Conservation (phyloP, 2,329 filamentous ascomycete genomes). For the Hypoxylon sp. region DNA sequence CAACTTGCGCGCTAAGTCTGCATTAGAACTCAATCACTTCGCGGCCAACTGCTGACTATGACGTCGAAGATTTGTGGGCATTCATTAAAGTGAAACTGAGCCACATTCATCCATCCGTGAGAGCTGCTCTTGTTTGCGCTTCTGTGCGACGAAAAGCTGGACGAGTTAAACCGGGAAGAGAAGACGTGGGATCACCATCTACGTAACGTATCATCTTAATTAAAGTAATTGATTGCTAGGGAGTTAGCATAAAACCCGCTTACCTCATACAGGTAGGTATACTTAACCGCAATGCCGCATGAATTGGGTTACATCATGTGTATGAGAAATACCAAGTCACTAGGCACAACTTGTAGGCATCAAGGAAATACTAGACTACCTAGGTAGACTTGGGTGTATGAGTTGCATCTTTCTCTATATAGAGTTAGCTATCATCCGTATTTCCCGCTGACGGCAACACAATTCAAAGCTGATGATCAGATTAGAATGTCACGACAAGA, state of each 20-base stretch:
- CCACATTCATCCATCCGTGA: slow-evolving; percentile 24
- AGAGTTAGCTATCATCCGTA: background rate
- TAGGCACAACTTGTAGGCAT: background rate
- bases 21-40: slow-evolving; percentile 8
- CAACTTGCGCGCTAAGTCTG: slow-evolving; percentile 4
- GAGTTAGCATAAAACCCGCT: background rate
- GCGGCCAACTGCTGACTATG: slow-evolving; percentile 17
- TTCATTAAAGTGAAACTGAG: slow-evolving; percentile 8
- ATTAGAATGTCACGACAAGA: background rate
- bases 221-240: background rate
- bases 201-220: background rate
- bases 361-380: too few relatives aligned
- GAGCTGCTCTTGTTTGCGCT: background rate
- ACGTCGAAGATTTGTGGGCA: slow-evolving; percentile 45
- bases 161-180: background rate
- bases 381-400: too few relatives aligned
- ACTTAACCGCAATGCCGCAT: background rate
- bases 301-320: background rate
- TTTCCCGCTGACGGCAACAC: background rate
- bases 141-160: background rate
- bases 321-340: background rate
- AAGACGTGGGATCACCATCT: background rate
- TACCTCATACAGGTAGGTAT: background rate
- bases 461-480: background rate
- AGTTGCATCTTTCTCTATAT: too few relatives aligned